Base-by-base conservation (phyloP, 164 flowering plant genomes). In the Vitis cinerea region DNA sequence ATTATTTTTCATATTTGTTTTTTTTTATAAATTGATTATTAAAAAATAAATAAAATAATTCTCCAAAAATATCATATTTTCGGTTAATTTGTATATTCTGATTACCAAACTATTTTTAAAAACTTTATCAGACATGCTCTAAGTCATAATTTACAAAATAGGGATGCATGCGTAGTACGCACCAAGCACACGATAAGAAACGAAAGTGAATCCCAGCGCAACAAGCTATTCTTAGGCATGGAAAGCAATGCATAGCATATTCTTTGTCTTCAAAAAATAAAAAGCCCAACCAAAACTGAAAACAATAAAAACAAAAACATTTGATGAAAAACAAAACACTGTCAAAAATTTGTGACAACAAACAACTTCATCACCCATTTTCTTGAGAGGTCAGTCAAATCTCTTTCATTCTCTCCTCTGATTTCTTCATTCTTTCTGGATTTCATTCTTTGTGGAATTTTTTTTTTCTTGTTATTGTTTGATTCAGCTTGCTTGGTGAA, bases 221-320 rank as follows among this genome's bases (percentile, higher is more conserved):
- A 70, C 75, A 78, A 76, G 81, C 84, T 79, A 77, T 77, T 77
- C 78, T 77, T 75, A 69, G 80, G 77, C 74, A 72, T 6, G 44
- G 59, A 69, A 77, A 72, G 49, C 44, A 31, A 31, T 31, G 44
- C 76, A 64, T 64, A 57, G 55, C 70, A 47, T 74, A 74, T 74
- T 73, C 71, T 55, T 71, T 80, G 54, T 67, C 67, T 59, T 67
- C 37, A 17, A 61, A 12, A 62, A 55, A 37, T 54, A 64, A 16
- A 23, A 23, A 1, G 27, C 27, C 27, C 27, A 23, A 23, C 27
- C 27, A 23, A 23, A 67, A 53, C 49, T 12, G 9, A 10, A 48
- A 13, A 52, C 47, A 57, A 37, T 56, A 12, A 55, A 50, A 44
- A 19, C 56, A 63, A 64, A 48, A 57, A 49, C 19, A 64, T 9